Conservation (phyloP, 768 basidiomycete species). For the Russula virescens region DNA sequence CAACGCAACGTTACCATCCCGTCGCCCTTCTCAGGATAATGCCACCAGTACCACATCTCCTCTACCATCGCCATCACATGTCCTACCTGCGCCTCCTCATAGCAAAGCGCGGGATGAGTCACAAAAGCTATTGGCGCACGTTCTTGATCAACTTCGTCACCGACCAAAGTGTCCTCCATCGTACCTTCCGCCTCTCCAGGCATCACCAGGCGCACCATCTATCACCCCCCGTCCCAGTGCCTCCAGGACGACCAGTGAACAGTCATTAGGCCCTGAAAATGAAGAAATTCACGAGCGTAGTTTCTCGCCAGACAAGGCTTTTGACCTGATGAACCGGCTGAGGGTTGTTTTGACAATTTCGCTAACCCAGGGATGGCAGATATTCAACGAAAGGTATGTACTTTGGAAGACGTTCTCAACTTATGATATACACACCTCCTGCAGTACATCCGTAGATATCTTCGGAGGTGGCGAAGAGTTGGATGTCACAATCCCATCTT, state of each 20-base stretch:
- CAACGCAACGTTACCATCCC: constrained; percentile 26
- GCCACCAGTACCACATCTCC: constrained; percentile 28
- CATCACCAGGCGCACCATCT: neutral
- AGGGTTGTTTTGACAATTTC: constrained; percentile 44
- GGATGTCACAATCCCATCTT: constrained; percentile 22
- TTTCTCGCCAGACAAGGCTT: constrained; percentile 63
- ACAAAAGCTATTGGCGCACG: constrained; percentile 60
- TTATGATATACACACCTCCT: neutral
- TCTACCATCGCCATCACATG: constrained; percentile 17
- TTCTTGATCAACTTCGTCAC: constrained; percentile 56
- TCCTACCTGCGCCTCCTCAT: constrained; percentile 26
- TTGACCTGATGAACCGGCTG: constrained; percentile 57
- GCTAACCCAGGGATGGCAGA: constrained; percentile 13
- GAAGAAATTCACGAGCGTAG: constrained; percentile 41
- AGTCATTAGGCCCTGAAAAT: constrained; percentile 30
- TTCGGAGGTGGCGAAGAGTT: constrained; percentile 4
- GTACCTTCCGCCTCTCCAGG: neutral
- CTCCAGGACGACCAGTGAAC: constrained; percentile 10
- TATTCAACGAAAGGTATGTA: constrained; percentile 19
- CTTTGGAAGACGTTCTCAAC: neutral
- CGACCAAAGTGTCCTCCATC: constrained; percentile 45
- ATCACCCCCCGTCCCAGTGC: neutral
- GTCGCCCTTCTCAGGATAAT: constrained; percentile 30
- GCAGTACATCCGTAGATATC: neutral
- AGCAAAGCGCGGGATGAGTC: constrained; percentile 53